Base-by-base conservation (phyloP, 2,329 filamentous ascomycete genomes). In the Sphaerostilbella broomeana region DNA sequence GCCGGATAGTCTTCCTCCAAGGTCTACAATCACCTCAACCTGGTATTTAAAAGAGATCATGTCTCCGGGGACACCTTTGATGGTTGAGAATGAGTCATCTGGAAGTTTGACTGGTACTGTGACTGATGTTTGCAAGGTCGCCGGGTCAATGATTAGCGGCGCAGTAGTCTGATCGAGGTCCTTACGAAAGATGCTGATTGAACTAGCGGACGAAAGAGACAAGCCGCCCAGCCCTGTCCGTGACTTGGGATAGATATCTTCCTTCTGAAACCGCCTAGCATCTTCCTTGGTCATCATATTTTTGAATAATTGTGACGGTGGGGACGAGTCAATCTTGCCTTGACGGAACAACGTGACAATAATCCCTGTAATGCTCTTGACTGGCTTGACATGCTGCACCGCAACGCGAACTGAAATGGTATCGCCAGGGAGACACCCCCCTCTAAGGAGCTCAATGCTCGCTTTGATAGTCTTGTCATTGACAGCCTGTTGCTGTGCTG, bases 1-100 rank as follows among this genome's bases (percentile, higher is more conserved):
- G n/a, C 77, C 78, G 2, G 81, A 77, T 27, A 95, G 66, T 57
- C 87, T 92, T 25, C 90, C 90, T 32, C 92, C 89, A 1, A 97
- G 72, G 56, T 98, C 92, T 16, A 95, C 78, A 19, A 97, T 81
- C 3, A 95, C 86, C 60, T 98, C 92, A 15, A 95, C 75, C 50
- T 89, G 86, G 56, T 98, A 97, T 50, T 83, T 86, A 67, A 98
- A 97, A 51, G 82, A 88, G 48, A 98, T 92, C 81, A 97, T 92
- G 22, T 86, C 82, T 4, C 90, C 88, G 0, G 92, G 92, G 0
- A 95, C 87, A 39, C 81, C 82, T 19, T 79, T 80, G 46, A 97
- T 97, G 2, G 89, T 95, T 0, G 92, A 90, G 51, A 97, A 97
- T 0, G 81, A 80, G 54, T 95, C 86, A 47, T 94, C 87, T 0